phyloP scores from a whole-genome alignment of 371 early-diverging fungal genomes.

The Mycotypha africana region DNA sequence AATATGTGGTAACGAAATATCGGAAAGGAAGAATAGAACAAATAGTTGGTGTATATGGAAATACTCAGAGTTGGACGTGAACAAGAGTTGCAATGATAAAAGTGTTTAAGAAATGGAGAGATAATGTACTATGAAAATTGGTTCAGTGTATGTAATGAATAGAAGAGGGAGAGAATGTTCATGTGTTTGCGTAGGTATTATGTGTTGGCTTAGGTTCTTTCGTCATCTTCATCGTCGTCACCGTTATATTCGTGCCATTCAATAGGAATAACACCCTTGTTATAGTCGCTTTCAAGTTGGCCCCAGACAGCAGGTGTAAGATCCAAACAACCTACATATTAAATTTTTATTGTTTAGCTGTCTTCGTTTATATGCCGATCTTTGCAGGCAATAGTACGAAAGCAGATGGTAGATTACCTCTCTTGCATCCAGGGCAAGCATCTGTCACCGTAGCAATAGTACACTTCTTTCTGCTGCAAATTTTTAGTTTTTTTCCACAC shows the following conservation, averaged over 20 bases:
- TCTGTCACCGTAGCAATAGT: slow-evolving; percentile 27
- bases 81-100: no score
- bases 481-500: slow-evolving; percentile 34
- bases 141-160: background rate
- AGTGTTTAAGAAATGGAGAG: background rate
- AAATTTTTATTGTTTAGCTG: background rate
- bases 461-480: slow-evolving; percentile 14
- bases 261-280: slow-evolving; percentile 51
- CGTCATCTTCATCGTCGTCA: slow-evolving; percentile 7
- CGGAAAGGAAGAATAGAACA: no score
- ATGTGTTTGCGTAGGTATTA: no score
- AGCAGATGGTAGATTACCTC: slow-evolving; percentile 10
- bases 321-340: slow-evolving; percentile 31
- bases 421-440: slow-evolving; percentile 29
- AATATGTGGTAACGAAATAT: no score
- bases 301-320: slow-evolving; percentile 58
- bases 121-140: no score
- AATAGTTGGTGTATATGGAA: no score
- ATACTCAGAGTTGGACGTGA: no score
- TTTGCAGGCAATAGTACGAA: background rate
- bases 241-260: slow-evolving; percentile 34
- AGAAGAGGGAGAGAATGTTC: background rate
- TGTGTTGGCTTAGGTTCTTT: slow-evolving; percentile 1
- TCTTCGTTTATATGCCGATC: background rate
- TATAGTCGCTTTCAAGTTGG: slow-evolving; percentile 36